These are phyloP conservation scores for Penicillium sp. DNA, from an alignment of 2,329 filamentous ascomycete genomes.

Conservation along the genomic window DNA sequence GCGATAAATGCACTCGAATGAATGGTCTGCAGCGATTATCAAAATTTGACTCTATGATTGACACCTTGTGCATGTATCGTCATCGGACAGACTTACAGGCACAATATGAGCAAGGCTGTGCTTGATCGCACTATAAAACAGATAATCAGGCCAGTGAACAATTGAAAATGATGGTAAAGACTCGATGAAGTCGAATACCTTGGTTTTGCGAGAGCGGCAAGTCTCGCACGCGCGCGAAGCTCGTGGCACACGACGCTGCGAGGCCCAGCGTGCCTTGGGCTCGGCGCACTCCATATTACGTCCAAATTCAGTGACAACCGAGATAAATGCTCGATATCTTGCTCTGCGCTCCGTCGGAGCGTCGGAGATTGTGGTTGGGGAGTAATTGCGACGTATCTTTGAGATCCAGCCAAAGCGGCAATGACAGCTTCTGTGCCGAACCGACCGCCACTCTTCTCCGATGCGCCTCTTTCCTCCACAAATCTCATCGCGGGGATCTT, in stretches of 20 bases:
- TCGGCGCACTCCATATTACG: neutral
- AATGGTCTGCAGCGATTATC: neutral
- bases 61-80: neutral
- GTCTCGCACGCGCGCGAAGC: conserved; percentile 32
- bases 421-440: neutral
- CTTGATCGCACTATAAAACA: neutral
- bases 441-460: neutral
- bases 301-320: neutral
- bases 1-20: neutral
- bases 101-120: neutral
- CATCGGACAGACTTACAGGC: neutral
- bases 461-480: neutral
- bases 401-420: neutral
- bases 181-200: conserved; percentile 16
- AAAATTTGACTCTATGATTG: neutral
- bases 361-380: neutral
- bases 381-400: neutral
- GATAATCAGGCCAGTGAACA: neutral
- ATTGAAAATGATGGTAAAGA: neutral
- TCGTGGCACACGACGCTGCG: conserved; percentile 17
- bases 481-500: neutral
- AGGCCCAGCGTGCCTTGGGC: conserved; percentile 10
- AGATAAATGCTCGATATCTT: neutral
- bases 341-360: neutral
- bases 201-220: conserved; percentile 31